Evolutionary conservation across 805 yeast species (phyloP).

Genomic region (Ogataea philodendri): DNA sequence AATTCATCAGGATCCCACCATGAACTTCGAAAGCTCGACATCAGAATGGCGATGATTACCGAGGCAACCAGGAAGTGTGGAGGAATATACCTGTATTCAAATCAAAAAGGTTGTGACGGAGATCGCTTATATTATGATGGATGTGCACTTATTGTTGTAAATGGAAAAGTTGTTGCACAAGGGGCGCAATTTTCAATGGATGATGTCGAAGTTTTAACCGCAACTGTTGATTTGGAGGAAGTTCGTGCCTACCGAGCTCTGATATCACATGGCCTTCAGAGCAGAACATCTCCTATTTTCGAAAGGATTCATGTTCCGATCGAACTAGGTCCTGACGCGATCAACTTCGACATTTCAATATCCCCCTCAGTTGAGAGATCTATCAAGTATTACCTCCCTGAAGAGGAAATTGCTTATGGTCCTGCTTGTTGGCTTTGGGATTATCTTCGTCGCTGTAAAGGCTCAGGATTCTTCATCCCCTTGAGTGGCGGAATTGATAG

Average conservation of each 20-base stretch:
- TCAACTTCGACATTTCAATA: constrained; percentile 59
- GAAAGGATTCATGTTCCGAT: constrained; percentile 60
- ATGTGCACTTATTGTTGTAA: constrained; percentile 89
- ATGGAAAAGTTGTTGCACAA: constrained; percentile 90
- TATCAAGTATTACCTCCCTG: constrained; percentile 73
- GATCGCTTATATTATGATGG: constrained; percentile 97
- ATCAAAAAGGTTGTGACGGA: constrained; percentile 98
- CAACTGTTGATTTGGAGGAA: constrained; percentile 90
- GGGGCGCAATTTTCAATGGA: constrained; percentile 85
- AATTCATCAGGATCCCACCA: constrained; percentile 98
- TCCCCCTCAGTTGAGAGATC: constrained; percentile 53
- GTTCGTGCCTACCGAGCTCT: constrained; percentile 77
- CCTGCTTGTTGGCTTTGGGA: constrained; percentile 99
- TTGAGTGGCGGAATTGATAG: constrained; percentile 97
- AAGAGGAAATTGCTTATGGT: constrained; percentile 95
- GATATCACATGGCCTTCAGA: constrained; percentile 76
- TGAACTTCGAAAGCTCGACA: constrained; percentile 84
- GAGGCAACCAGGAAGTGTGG: constrained; percentile 97
- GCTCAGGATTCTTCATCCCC: constrained; percentile 91
- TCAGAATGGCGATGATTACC: constrained; percentile 77
- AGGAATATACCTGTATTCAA: constrained; percentile 89
- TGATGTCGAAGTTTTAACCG: constrained; percentile 94
- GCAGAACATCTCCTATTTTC: constrained; percentile 41
- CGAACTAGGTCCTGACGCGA: constrained; percentile 60
- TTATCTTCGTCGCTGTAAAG: constrained; percentile 83